These are phyloP conservation scores for Darksidea phi DNA, from an alignment of 495 filamentous ascomycete species.

Conservation along the genomic window DNA sequence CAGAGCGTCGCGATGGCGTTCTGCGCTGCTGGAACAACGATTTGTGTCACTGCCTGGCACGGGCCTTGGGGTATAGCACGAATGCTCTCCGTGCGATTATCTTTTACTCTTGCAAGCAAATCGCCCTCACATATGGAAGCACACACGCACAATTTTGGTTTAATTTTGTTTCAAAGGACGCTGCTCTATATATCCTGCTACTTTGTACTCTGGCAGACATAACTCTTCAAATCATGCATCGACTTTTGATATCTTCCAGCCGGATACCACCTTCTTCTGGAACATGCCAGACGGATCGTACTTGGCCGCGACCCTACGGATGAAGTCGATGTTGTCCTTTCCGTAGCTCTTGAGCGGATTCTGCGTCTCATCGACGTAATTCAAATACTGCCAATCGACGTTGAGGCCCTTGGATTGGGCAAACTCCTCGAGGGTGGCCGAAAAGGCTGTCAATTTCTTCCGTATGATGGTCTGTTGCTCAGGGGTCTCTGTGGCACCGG, in stretches of 20 bases:
- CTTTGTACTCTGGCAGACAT: no score
- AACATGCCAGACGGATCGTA: conserved; percentile 41
- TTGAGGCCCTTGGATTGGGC: conserved; percentile 4
- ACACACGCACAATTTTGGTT: no score
- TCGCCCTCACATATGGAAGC: background rate
- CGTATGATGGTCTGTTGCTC: conserved; percentile 42
- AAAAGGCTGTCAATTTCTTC: conserved; percentile 36
- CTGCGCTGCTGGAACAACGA: no score
- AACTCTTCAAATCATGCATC: conserved; percentile 2
- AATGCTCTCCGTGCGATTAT: no score
- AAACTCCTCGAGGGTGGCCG: background rate
- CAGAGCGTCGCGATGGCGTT: no score
- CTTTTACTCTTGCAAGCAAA: no score
- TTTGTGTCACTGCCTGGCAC: no score
- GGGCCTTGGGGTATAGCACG: no score
- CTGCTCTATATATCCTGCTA: no score
- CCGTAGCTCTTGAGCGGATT: conserved; percentile 44
- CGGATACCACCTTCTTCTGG: conserved; percentile 38
- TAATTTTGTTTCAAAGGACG: no score
- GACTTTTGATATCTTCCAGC: conserved; percentile 38
- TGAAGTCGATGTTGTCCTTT: conserved; percentile 12
- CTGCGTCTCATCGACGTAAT: conserved; percentile 43
- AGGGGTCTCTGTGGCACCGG: conserved; percentile 35
- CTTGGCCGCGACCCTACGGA: conserved; percentile 34
- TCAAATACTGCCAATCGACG: conserved; percentile 47